Evolutionary conservation across 345 rosid genomes (phyloP), one percentile per base, ranked within the genome.

Genomic region (Syzygium jambos): DNA sequence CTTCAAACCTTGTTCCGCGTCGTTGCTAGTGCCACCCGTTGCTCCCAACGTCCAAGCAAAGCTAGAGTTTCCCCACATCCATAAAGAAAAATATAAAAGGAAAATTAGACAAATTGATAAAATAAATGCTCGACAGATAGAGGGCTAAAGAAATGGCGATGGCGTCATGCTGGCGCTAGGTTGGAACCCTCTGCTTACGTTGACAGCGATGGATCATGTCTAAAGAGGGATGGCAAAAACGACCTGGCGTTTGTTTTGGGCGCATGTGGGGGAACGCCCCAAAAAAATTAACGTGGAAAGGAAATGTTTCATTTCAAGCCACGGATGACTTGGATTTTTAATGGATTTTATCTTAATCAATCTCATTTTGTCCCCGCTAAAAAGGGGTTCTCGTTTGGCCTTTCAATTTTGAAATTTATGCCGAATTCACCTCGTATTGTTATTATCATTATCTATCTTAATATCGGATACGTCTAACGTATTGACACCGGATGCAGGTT

Each of bases 1-100:
- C 87, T 90, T 87, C 92, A 29, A 84, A 83, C 84, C 29, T 6
- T 3, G 23, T 87, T 87, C 90, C 87, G 87, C 85, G 90, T 89
- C 56, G 80, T 77, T 56, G n/a, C 55, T 84, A 43, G 7, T 43
- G 5, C 38, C 49, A 6, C 14, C 14, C 25, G 7, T 19, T 73
- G 82, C 82, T 38, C 82, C 82, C 82, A 38, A 38, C 49, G 38
- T 73, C 82, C 82, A 21, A 73, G 82, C 82, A 73, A 73, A 38
- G 82, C 80, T 38, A 17, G 80, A 21, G 25, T 4, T 73, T 56
- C 61, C 61, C 61, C 61, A 23, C n/a, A 23, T 56, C 61, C 61
- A 56, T 23, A 23, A 56, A 73, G 17, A 5, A 9, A 9, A 15
- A 16, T 5, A 43, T 43, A 7, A 30, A 34, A 34, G 9, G 19